Base-by-base conservation (phyloP, 768 basidiomycete genomes). In the Porphyrellus cyaneotinctus region DNA sequence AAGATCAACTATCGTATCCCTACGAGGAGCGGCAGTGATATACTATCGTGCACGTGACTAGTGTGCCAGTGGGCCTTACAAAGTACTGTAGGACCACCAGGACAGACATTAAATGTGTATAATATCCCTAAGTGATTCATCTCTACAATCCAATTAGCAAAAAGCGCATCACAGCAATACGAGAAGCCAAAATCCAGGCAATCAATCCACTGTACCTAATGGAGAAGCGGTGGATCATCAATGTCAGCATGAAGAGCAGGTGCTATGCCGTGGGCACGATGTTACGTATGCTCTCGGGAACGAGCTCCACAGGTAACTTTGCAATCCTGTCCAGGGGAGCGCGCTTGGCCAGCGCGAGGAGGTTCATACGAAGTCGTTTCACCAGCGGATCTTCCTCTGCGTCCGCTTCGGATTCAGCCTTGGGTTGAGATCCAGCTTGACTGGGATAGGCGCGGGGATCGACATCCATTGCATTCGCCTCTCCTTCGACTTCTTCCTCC, bases 251-350 rank as follows among this genome's bases (percentile, higher is more conserved):
- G 39, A 11, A 41, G 6, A 18, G 38, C 11, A 14, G 38, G 17
- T 26, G 20, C 37, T 55, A 60, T 43, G 61, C 53, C 12, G 80
- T 84, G 18, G 85, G 85, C 13, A 88, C 81, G 53, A 81, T 78
- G 58, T 76, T 75, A 45, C 84, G 75, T 48, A 88, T 80, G 59
- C 80, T 75, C 58, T 82, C 81, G 2, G 84, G 86, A 2, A 88
- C 84, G 43, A 88, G 66, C 41, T 85, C 82, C 37, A 77, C 72
- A 10, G 85, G 85, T 36, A 88, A 63, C 28, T 74, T 74, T 15
- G 83, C 83, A 48, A 88, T 85, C 52, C 78, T 82, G 59, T 88
- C 85, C 54, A 89, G 63, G 2, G 89, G 89, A 11, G 87, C 87
- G 7, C 87, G 78, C 63, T 89, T 88, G 51, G 86, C 85, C 31